phyloP scores from a whole-genome alignment of 108 stramenopile species.

The Nitzschia sp. region DNA sequence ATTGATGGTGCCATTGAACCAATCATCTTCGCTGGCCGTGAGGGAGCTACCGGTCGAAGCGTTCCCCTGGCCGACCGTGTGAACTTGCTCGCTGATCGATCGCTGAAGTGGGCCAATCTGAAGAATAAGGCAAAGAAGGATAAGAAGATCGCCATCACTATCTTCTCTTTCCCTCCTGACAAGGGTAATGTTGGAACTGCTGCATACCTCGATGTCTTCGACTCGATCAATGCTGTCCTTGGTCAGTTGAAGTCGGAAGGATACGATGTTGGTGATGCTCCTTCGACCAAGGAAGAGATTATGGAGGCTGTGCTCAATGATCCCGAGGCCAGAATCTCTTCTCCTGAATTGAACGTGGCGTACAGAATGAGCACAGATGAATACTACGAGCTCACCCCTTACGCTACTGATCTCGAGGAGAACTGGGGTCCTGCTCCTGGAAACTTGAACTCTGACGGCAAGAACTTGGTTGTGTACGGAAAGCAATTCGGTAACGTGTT shows the following conservation, averaged over 20 bases:
- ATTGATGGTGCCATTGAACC: conserved; percentile 98
- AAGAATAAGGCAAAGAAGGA: conserved; percentile 83
- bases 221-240: conserved; percentile 93
- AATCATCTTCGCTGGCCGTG: conserved; percentile 95
- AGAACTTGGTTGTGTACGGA: conserved; percentile 94
- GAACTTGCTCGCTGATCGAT: conserved; percentile 90
- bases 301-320: conserved; percentile 91
- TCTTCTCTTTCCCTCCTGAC: conserved; percentile 98
- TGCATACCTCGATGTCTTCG: conserved; percentile 97
- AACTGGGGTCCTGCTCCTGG: conserved; percentile 98
- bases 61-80: conserved; percentile 96
- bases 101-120: conserved; percentile 90
- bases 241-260: conserved; percentile 87
- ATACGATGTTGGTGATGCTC: conserved; percentile 91
- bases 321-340: conserved; percentile 92
- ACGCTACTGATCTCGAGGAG: conserved; percentile 93
- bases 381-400: conserved; percentile 93
- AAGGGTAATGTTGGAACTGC: conserved; percentile 98
- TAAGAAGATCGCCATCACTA: conserved; percentile 96
- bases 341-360: conserved; percentile 94
- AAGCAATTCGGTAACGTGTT: conserved; percentile 97
- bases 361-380: conserved; percentile 96
- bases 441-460: conserved; percentile 96
- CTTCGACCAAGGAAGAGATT: conserved; percentile 78
- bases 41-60: conserved; percentile 93